Percentiles rank a stretch among this genome's conserved stretches.
Evolutionary conservation across 805 yeast species (phyloP).

Genomic region (Wickerhamomyces subpelliculosus): DNA sequence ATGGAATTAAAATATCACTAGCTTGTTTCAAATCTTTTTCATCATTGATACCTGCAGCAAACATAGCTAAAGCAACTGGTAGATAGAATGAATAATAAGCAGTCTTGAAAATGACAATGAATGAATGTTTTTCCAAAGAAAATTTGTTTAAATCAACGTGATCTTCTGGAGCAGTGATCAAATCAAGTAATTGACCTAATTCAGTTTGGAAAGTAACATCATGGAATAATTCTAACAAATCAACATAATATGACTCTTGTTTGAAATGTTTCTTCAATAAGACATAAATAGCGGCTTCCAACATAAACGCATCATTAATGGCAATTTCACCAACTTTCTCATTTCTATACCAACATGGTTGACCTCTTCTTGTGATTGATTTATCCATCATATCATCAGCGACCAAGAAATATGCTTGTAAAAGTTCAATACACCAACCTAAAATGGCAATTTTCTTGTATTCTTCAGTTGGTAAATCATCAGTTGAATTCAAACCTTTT

Average conservation of each 20-base stretch:
- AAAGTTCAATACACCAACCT: constrained; percentile 93
- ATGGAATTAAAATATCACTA: constrained; percentile 77
- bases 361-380: constrained; percentile 95
- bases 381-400: constrained; percentile 99
- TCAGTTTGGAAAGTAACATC: constrained; percentile 98
- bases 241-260: constrained; percentile 75
- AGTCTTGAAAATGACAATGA: constrained; percentile 93
- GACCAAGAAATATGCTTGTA: constrained; percentile 94
- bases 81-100: constrained; percentile 96
- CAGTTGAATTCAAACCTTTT: constrained; percentile 49
- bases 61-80: constrained; percentile 97
- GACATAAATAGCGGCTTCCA: constrained; percentile 89
- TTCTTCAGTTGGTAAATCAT: constrained; percentile 59
- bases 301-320: constrained; percentile 94
- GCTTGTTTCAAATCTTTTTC: constrained; percentile 82
- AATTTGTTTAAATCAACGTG: constrained; percentile 83
- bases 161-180: constrained; percentile 97
- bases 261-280: constrained; percentile 86
- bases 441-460: constrained; percentile 80
- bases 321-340: constrained; percentile 87
- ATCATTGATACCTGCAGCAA: constrained; percentile 70
- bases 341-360: constrained; percentile 92
- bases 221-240: constrained; percentile 88
- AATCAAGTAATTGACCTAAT: constrained; percentile 90
- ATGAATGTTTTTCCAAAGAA: constrained; percentile 83